Conservation (phyloP, 169 alveolate species). For the Plasmodium fragile region DNA sequence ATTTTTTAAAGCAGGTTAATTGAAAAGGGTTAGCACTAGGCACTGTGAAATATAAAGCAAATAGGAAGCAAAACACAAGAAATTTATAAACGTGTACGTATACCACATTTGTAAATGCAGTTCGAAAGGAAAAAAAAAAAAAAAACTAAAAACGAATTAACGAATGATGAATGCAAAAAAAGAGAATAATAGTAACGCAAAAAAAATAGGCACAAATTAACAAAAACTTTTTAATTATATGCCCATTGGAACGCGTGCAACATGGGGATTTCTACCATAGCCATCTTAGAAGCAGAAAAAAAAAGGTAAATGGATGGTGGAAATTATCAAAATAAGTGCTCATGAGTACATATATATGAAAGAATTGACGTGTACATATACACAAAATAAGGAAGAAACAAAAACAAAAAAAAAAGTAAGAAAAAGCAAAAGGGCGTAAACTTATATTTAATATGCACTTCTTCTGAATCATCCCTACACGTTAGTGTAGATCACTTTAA, state of each 20-base stretch:
- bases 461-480: background rate
- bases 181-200: background rate
- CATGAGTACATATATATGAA: background rate
- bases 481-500: background rate
- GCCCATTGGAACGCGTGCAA: background rate
- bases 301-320: background rate
- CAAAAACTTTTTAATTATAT: background rate
- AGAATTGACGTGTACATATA: background rate
- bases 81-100: background rate
- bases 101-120: background rate
- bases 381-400: background rate
- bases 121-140: background rate
- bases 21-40: background rate
- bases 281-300: background rate
- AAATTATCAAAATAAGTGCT: background rate
- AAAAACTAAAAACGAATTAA: background rate
- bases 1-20: slow-evolving; percentile 1
- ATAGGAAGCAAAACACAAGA: background rate
- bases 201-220: background rate
- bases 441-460: background rate
- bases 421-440: background rate
- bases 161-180: background rate
- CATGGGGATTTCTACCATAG: background rate
- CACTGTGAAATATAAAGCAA: background rate
- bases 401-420: background rate